phyloP scores from a whole-genome alignment of 257 asterid species.

The Solanum tacnaense region DNA sequence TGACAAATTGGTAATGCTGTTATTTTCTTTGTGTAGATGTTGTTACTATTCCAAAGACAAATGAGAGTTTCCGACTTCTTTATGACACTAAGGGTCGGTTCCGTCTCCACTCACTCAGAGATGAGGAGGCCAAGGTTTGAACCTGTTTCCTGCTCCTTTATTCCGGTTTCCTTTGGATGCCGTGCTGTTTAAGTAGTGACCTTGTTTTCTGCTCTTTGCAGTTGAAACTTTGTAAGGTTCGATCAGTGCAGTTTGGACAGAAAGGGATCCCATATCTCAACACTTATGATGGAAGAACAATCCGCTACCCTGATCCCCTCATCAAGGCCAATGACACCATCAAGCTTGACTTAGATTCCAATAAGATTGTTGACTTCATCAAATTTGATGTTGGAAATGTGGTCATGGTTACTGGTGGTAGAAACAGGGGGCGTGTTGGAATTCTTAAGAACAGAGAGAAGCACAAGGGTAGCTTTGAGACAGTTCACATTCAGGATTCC shows the following conservation, averaged over 20 bases:
- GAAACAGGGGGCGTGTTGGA: conserved; percentile 28
- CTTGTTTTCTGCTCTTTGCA: conserved; percentile 1
- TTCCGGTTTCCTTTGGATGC: background rate
- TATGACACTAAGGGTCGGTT: conserved; percentile 22
- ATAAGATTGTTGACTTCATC: conserved; percentile 24
- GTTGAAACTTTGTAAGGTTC: conserved; percentile 26
- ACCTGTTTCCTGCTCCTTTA: background rate
- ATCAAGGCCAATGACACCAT: conserved; percentile 28
- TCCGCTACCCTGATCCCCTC: conserved; percentile 25
- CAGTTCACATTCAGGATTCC: conserved; percentile 20
- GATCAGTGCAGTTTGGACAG: conserved; percentile 20
- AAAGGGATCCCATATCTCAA: conserved; percentile 23
- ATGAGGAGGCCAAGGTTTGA: conserved; percentile 23
- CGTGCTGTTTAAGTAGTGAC: background rate
- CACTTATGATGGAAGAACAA: conserved; percentile 25
- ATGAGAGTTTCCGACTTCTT: conserved; percentile 18
- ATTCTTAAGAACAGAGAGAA: conserved; percentile 22
- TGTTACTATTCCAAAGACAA: background rate
- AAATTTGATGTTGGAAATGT: conserved; percentile 30
- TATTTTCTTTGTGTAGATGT: background rate
- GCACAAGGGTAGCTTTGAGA: conserved; percentile 29
- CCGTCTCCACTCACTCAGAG: conserved; percentile 21
- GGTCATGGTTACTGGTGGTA: conserved; percentile 32
- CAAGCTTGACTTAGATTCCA: conserved; percentile 18
- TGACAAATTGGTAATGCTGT: background rate